These are phyloP conservation scores for Bocquillonia castaneifolia DNA, from an alignment of 441 rosid species.

Conservation along the genomic window DNA sequence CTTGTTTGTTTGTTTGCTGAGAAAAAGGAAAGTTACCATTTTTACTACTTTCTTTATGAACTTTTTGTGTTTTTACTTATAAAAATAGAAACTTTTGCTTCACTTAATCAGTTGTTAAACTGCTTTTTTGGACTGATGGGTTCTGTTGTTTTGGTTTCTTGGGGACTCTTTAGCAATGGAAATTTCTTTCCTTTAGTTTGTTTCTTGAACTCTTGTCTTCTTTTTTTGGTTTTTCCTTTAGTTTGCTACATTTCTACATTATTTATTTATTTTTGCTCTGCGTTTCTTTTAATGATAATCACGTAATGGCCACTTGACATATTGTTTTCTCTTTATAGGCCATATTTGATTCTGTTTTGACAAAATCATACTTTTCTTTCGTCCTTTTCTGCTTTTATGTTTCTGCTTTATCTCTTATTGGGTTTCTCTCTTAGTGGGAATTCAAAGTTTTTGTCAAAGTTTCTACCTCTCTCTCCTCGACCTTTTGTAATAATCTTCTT, in stretches of 20 bases:
- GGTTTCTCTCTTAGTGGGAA: slow-evolving; percentile 35
- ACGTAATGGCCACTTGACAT: slow-evolving; percentile 25
- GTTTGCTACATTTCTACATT: background rate
- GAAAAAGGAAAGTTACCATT: slow-evolving; percentile 4
- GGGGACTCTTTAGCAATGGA: background rate
- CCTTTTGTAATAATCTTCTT: slow-evolving; percentile 7
- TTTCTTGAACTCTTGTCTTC: background rate
- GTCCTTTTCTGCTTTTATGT: slow-evolving; percentile 43
- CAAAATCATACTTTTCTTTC: slow-evolving; percentile 39
- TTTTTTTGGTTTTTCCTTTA: background rate
- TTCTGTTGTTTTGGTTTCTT: background rate
- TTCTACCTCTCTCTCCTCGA: slow-evolving; percentile 7
- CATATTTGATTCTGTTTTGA: slow-evolving; percentile 34
- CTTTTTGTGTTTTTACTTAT: background rate
- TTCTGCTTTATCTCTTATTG: slow-evolving; percentile 36
- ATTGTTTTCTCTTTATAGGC: slow-evolving; percentile 17
- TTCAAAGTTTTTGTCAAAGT: slow-evolving; percentile 33
- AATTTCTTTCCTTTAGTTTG: background rate
- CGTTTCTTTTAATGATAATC: slow-evolving; percentile 7
- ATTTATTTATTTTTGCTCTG: background rate
- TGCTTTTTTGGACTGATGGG: background rate
- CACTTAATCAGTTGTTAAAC: background rate
- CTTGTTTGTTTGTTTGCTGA: slow-evolving; percentile 7
- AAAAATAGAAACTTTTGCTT: background rate
- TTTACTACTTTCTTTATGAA: background rate